A percentile compares a stretch with the other conserved stretches of the same genome.
phyloP scores from a whole-genome alignment of 2,329 filamentous ascomycete genomes.

The Calonectria pseudoreteaudii region DNA sequence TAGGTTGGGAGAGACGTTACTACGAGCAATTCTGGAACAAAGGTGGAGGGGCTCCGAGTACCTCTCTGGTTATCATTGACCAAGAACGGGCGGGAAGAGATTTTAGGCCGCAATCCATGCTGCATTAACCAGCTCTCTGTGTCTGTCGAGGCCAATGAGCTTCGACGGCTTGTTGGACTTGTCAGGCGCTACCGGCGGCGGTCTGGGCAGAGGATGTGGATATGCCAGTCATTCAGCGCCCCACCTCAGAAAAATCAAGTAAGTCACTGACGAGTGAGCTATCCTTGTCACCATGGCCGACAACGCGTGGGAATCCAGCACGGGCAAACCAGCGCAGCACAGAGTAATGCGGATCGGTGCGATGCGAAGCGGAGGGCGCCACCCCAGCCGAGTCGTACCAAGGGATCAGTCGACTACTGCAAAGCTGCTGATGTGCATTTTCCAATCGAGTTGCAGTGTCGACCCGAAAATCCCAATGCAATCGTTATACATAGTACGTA shows the following conservation, averaged over 20 bases:
- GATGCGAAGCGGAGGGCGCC: constrained; percentile 1
- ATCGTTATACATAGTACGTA: background rate
- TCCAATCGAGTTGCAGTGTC: background rate
- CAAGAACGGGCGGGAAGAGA: background rate
- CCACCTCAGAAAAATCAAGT: background rate
- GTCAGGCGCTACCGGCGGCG: constrained; percentile 7
- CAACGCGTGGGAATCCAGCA: background rate
- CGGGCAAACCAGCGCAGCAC: background rate
- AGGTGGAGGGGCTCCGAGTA: constrained; percentile 10
- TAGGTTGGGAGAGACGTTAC: background rate
- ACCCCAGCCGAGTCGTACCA: background rate
- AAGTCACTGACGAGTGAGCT: background rate
- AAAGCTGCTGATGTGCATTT: constrained; percentile 5
- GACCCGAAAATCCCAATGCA: constrained; percentile 9
- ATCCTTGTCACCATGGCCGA: background rate
- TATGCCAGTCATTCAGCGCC: constrained; percentile 10
- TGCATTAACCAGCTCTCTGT: background rate
- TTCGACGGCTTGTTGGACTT: background rate
- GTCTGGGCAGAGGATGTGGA: background rate
- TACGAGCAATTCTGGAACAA: constrained; percentile 9
- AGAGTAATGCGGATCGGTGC: background rate
- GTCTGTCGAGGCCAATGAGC: constrained; percentile 8
- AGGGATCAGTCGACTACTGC: background rate
- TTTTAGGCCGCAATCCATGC: background rate
- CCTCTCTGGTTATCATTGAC: constrained; percentile 16